Evolutionary conservation across 2,329 filamentous ascomycete species (phyloP).

Genomic region (Neobulgaria alba): DNA sequence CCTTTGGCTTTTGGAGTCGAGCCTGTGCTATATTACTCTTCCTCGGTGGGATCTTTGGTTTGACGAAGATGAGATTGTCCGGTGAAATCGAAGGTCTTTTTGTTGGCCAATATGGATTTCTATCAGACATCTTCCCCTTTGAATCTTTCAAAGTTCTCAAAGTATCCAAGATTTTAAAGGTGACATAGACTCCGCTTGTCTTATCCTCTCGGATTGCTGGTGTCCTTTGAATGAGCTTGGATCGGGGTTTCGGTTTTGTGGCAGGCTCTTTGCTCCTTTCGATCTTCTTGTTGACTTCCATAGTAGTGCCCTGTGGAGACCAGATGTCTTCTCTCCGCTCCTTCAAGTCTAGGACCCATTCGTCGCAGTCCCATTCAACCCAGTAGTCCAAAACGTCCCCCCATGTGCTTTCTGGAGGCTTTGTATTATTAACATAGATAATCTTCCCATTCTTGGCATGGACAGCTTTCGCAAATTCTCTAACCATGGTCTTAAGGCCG

Average conservation of each 20-base stretch:
- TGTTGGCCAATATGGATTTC: conserved; percentile 14
- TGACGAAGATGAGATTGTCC: background rate
- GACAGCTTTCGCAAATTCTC: conserved; percentile 62
- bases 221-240: conserved; percentile 12
- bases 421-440: conserved; percentile 65
- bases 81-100: background rate
- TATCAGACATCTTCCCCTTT: conserved; percentile 11
- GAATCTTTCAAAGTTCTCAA: conserved; percentile 16
- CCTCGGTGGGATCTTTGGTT: background rate
- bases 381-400: conserved; percentile 66
- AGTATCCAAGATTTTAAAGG: conserved; percentile 25
- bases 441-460: conserved; percentile 59
- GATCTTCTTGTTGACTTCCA: conserved; percentile 4
- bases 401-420: conserved; percentile 64
- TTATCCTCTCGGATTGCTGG: conserved; percentile 23
- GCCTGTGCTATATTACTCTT: background rate
- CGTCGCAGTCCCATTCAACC: conserved; percentile 68
- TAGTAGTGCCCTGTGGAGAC: conserved; percentile 20
- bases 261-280: conserved; percentile 11
- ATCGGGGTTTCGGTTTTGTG: background rate
- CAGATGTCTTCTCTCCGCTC: conserved; percentile 26
- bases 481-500: conserved; percentile 61
- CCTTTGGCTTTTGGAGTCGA: background rate
- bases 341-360: conserved; percentile 56
- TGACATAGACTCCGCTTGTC: conserved; percentile 23